Evolutionary conservation across 768 basidiomycete genomes (phyloP).

Genomic region (Phaffia tasmanica): DNA sequence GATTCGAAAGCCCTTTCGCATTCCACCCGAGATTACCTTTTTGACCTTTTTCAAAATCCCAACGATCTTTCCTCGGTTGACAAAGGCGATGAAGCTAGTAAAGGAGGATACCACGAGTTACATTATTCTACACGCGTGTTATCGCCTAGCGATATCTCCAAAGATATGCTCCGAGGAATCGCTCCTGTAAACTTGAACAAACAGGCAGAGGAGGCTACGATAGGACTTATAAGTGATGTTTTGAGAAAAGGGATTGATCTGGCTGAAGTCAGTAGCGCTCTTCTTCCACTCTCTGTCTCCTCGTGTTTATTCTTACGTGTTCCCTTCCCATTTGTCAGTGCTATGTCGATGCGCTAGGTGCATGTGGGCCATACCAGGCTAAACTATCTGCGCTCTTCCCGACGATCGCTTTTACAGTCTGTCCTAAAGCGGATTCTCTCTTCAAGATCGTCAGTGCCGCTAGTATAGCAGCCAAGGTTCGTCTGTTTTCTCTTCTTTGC

Average conservation of each 20-base stretch:
- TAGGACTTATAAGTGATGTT: slow-evolving; percentile 73
- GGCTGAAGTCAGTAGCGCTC: slow-evolving; percentile 49
- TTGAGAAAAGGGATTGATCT: slow-evolving; percentile 68
- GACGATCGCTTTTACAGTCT: slow-evolving; percentile 74
- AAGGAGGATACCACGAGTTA: slow-evolving; percentile 28
- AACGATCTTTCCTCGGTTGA: neutral
- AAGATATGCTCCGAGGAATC: slow-evolving; percentile 66
- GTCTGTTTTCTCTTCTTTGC: neutral
- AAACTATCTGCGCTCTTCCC: slow-evolving; percentile 74
- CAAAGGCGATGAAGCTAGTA: neutral
- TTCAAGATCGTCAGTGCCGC: slow-evolving; percentile 97
- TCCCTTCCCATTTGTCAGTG: slow-evolving; percentile 45
- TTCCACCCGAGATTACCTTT: slow-evolving; percentile 46
- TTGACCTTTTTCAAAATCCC: slow-evolving; percentile 26
- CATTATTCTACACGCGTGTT: slow-evolving; percentile 37
- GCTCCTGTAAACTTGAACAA: slow-evolving; percentile 78
- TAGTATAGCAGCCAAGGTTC: slow-evolving; percentile 91
- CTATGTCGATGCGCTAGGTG: slow-evolving; percentile 90
- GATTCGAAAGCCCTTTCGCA: slow-evolving; percentile 86
- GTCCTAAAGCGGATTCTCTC: slow-evolving; percentile 84
- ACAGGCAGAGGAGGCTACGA: slow-evolving; percentile 79
- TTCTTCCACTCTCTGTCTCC: neutral
- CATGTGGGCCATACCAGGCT: slow-evolving; percentile 69
- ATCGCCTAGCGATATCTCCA: slow-evolving; percentile 83
- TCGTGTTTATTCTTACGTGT: neutral